Evolutionary conservation across 2,329 filamentous ascomycete species (phyloP), one percentile per base, ranked within the genome.

Genomic region (Coleophoma cylindrospora): DNA sequence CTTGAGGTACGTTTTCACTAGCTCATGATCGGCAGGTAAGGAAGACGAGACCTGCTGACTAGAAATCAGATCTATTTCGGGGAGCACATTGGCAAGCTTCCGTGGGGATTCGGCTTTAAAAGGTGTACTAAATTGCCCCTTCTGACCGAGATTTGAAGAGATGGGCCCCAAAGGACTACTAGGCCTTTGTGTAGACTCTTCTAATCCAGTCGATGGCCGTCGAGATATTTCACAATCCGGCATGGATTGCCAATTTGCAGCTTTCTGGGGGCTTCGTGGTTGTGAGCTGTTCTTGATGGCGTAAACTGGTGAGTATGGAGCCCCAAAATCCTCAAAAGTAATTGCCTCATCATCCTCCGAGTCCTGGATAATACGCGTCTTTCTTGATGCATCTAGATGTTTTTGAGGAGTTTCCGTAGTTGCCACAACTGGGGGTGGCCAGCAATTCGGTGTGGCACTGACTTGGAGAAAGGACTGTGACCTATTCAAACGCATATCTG

Each of bases 331-430:
- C 7, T 53, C 45, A 19, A 58, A 53, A 4, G 55, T 58, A 5
- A 59, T 21, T 4, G 51, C 40, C 6, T 61, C 59, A 11, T 66
- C 64, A 32, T 63, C 63, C 32, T 66, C 64, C 9, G 64, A 65
- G 52, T 66, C 63, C 46, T 58, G 50, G 37, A 66, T 59, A 14
- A 57, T 51, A 12, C 48, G 49, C 7, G 54, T 45, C 27, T 47
- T 33, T 15, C 37, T 47, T 11, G 34, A 50, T 34, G 54, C 57
- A 12, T 45, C 48, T 17, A 14, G 40, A 43, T n/a, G 19, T 15
- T 53, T 59, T 33, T 49, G 43, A 10, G 60, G 54, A 12, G 57
- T 53, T 38, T 48, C 48, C 4, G 43, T 45, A 34, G 43, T 36
- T 17, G 45, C 50, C 7, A 15, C 15, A 17, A 19, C 4, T 27